These are phyloP conservation scores for Didymella exigua DNA, from an alignment of 2,329 filamentous ascomycete species.

Conservation along the genomic window DNA sequence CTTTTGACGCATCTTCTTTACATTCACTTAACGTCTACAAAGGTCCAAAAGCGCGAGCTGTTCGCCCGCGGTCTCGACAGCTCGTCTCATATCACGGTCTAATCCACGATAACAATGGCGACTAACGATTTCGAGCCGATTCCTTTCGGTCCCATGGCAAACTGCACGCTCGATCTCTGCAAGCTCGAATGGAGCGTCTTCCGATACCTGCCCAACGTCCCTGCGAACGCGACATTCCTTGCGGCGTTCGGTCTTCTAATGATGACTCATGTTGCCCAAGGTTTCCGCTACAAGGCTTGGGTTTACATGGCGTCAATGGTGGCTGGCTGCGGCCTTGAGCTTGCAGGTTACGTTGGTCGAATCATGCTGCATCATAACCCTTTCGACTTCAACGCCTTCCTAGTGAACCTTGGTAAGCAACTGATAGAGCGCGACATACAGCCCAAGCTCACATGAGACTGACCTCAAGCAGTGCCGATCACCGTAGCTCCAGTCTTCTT, in stretches of 20 bases:
- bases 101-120: not conserved
- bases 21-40: not conserved
- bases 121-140: not conserved
- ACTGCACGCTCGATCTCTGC: slow-evolving; percentile 19
- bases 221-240: slow-evolving; percentile 7
- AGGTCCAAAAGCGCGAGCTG: not conserved
- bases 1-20: not conserved
- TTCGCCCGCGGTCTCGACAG: not conserved
- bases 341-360: slow-evolving; percentile 17
- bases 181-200: slow-evolving; percentile 9
- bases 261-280: slow-evolving; percentile 7
- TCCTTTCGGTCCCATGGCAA: slow-evolving; percentile 4
- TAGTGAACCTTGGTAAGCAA: slow-evolving; percentile 11
- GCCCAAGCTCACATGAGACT: not conserved
- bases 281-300: slow-evolving; percentile 7
- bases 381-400: slow-evolving; percentile 19
- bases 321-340: slow-evolving; percentile 10
- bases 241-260: slow-evolving; percentile 9
- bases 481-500: slow-evolving; percentile 20
- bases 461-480: slow-evolving; percentile 11
- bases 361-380: slow-evolving; percentile 19
- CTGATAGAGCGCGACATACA: not conserved
- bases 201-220: slow-evolving; percentile 12
- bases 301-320: slow-evolving; percentile 3
- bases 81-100: not conserved